Base-by-base conservation (phyloP, 148 eudicot species). In the Fallopia convolvulus region DNA sequence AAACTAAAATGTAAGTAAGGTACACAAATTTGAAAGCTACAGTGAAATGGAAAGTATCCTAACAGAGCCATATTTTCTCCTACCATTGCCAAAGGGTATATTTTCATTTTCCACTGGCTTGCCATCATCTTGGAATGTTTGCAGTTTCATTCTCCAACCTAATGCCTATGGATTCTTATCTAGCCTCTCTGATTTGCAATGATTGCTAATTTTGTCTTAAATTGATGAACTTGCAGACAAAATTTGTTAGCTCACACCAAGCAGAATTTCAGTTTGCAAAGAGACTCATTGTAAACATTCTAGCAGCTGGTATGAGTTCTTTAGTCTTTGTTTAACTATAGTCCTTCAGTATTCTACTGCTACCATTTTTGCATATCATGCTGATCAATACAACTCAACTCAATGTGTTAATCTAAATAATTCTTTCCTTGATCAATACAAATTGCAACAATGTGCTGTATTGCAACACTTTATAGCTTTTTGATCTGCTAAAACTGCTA, bases 251-350 rank as follows among this genome's bases (percentile, higher is more conserved):
- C 46, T 80, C 86, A 53, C 97, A 89, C 85, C 83, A 90, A 80
- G 83, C 83, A 55, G 97, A 93, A 82, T 76, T 93, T 78, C 90
- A 82, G 80, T 85, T 93, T 81, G 79, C 79, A 15, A 93, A 80
- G 85, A 79, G 88, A 76, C 18, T 91, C 70, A 18, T 84, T 21
- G 76, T 42, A 36, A 83, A 87, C 85, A 68, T 86, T 75, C 68
- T 83, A 55, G 77, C 78, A 44, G 84, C 94, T 86, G 98, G 98
- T 92, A 81, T 61, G 33, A 70, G 14, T 11, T 48, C 18, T 40
- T 5, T 76, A 42, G 23, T 13, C 36, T 61, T 53, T 56, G 9
- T 44, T 61, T 30, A 56, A 56, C 21, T 0, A 18, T 20, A 76
- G 39, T 50, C 10, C 53, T 18, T 15, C 17, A 53, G 42, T 0